Evolutionary conservation across 2,329 filamentous ascomycete genomes (phyloP).

Genomic region (Talaromyces amestolkiae): DNA sequence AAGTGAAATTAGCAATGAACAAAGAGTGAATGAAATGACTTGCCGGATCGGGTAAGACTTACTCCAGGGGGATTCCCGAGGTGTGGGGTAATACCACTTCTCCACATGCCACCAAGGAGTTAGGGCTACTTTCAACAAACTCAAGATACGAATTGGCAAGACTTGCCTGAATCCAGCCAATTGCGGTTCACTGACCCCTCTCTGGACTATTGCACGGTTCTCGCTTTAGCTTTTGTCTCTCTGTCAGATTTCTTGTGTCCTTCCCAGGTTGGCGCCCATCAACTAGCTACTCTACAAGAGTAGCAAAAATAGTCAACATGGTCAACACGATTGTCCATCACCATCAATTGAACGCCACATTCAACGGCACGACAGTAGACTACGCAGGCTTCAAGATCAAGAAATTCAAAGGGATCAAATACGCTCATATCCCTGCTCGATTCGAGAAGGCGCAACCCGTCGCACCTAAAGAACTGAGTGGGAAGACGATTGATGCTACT

Average conservation of each 20-base stretch:
- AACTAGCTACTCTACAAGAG: not conserved
- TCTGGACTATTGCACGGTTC: not conserved
- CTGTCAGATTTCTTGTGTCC: not conserved
- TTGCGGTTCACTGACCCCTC: not conserved
- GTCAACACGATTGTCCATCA: slow-evolving; percentile 26
- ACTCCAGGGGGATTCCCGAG: not conserved
- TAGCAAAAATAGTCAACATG: slow-evolving; percentile 22
- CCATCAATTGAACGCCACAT: slow-evolving; percentile 27
- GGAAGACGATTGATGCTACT: slow-evolving; percentile 35
- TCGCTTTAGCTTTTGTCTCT: not conserved
- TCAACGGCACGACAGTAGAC: slow-evolving; percentile 26
- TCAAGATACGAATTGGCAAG: not conserved
- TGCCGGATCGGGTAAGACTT: not conserved
- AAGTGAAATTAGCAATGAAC: not conserved
- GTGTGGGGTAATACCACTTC: slow-evolving; percentile 3
- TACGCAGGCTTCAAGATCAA: slow-evolving; percentile 23
- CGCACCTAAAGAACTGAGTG: slow-evolving; percentile 23
- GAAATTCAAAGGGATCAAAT: slow-evolving; percentile 34
- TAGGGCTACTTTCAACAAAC: not conserved
- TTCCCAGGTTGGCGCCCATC: not conserved
- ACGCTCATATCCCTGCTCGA: slow-evolving; percentile 30
- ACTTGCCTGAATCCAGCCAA: not conserved
- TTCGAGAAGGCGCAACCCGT: slow-evolving; percentile 32
- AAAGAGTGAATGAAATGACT: not conserved
- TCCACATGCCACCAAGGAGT: not conserved